A percentile compares a stretch with the other conserved stretches of the same genome.
These are phyloP conservation scores for Rhodomyrtus tomentosa DNA, from an alignment of 345 rosid genomes.

Conservation along the genomic window DNA sequence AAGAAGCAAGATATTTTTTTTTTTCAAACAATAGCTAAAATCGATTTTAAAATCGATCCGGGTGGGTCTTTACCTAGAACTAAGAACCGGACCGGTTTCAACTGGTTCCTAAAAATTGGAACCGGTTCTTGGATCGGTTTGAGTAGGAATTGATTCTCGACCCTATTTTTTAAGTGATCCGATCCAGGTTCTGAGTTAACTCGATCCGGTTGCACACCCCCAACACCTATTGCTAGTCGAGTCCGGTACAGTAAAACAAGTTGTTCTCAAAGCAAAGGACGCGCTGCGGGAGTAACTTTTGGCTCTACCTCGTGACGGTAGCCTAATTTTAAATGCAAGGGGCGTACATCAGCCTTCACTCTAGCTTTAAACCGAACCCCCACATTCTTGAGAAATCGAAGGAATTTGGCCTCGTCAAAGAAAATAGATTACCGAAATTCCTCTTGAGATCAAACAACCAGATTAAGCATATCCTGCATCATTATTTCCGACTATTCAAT, in stretches of 20 bases:
- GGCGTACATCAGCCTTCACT: slow-evolving; percentile 60
- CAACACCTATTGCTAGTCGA: slow-evolving; percentile 38
- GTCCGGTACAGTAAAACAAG: slow-evolving; percentile 62
- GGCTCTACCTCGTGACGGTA: slow-evolving; percentile 45
- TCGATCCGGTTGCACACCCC: no score
- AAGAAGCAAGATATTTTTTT: no score
- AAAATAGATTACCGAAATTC: background rate
- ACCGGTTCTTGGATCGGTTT: no score
- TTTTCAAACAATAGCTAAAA: no score
- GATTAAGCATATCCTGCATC: background rate
- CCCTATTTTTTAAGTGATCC: no score
- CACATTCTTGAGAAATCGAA: slow-evolving; percentile 66
- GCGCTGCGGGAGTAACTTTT: slow-evolving; percentile 49
- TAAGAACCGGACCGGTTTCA: no score
- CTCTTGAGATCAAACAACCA: background rate
- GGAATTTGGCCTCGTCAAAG: slow-evolving; percentile 33
- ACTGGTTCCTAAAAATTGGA: no score
- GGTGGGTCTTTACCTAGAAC: no score
- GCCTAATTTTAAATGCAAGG: slow-evolving; percentile 54
- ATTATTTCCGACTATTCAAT: no score
- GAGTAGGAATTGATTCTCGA: no score
- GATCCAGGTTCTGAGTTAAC: no score
- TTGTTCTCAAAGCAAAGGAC: slow-evolving; percentile 83
- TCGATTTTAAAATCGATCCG: no score
- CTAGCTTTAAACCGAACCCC: slow-evolving; percentile 54